Base-by-base conservation (phyloP, 2,329 filamentous ascomycete species). In the Sporothrix dimorphospora region DNA sequence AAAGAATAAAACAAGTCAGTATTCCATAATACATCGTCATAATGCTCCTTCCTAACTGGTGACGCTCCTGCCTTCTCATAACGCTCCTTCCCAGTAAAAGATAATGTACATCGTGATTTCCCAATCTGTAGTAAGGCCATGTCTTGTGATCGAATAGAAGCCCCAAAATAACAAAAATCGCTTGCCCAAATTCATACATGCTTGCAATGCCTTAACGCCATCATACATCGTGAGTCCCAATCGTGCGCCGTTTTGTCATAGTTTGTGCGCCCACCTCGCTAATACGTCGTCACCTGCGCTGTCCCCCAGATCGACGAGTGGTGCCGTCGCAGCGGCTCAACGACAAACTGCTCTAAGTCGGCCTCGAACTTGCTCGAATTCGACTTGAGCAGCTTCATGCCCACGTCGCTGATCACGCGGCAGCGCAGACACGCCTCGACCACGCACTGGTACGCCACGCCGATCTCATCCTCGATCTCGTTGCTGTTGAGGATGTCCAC, bases 391-490 rank as follows among this genome's bases (percentile, higher is more conserved):
- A 71, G 8, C 66, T 71, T 51, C 30, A 69, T 21, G 21, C 74
- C 72, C 16, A 49, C 30, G 24, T 75, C 72, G 34, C 71, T 73
- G 24, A 73, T 40, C 14, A 75, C 74, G 1, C 70, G 73, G 51
- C 74, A 75, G 14, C 70, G 69, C 27, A 75, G 53, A 45, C 74
- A 75, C 19, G 73, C 72, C 34, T 73, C 70, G 49, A 74, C 71
- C 3, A 73, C 74, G 7, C 51, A 53, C 61, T 75, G 74, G 53
- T 75, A 75, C 5, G 53, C 63, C 8, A 72, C 72, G 47, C 74
- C 74, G 9, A 74, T 70, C 47, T 75, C 73, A 53, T 75, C 74
- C 38, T 73, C 71, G 63, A 75, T 74, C 47, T 73, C 70, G 61
- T 74, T 72, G 74, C 71, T 73, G 40, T 72, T 38, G 38, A 75